These are phyloP conservation scores for Leersia perrieri DNA, from an alignment of 176 grass and related monocot species.

Conservation along the genomic window DNA sequence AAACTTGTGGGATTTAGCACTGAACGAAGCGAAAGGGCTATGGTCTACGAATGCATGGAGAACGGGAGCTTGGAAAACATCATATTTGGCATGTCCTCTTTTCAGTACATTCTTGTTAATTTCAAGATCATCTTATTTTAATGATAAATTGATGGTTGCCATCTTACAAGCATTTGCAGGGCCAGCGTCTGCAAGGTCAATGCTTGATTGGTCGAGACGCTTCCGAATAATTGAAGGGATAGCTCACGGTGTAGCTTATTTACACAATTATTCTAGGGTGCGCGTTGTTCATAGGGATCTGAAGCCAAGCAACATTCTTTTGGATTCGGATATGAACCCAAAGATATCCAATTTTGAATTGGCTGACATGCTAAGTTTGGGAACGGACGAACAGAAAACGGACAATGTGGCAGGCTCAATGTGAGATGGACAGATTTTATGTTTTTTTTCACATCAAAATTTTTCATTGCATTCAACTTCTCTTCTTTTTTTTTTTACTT, in stretches of 20 bases:
- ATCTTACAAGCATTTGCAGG: neutral
- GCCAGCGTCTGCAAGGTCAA: neutral
- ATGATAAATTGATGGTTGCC: neutral
- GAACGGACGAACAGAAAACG: neutral
- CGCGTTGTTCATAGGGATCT: neutral
- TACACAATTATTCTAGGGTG: neutral
- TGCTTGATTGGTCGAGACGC: neutral
- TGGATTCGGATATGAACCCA: conserved; percentile 28
- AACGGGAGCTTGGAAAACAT: conserved; percentile 19
- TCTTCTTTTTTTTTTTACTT: neutral
- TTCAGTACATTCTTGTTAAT: neutral
- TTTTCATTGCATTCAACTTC: neutral
- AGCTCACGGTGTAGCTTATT: neutral
- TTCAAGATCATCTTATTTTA: neutral
- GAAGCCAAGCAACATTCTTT: conserved; percentile 4
- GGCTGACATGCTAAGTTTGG: neutral
- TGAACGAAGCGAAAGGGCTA: neutral
- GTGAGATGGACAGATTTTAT: neutral
- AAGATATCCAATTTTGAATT: conserved; percentile 5
- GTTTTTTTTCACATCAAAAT: neutral
- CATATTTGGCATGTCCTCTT: conserved; percentile 4
- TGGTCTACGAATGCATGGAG: conserved; percentile 8
- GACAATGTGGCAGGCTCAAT: neutral
- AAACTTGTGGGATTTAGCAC: conserved; percentile 10
- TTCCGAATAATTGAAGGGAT: conserved; percentile 32